Evolutionary conservation across 768 basidiomycete species (phyloP), one percentile per base, ranked within the genome.

Genomic region (Neoboletus subvelutipes): DNA sequence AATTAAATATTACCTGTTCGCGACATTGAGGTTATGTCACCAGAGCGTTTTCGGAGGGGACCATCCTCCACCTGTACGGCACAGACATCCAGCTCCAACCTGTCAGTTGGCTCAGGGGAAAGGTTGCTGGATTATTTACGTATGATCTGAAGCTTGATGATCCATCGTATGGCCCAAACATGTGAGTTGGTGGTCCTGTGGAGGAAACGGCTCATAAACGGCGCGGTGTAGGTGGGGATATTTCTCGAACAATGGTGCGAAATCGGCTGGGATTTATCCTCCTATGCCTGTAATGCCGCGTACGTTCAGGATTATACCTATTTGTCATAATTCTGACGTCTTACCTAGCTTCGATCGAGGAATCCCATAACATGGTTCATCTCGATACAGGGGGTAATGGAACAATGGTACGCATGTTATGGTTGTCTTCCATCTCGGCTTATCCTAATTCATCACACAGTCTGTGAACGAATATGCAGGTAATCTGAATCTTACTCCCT

Each of bases 351-450:
- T 63, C 64, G 11, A 0, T 65, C 11, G 64, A 65, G 45, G 64
- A 66, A 37, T 26, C 64, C 33, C 64, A 65, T 2, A 65, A 65
- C 53, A 53, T 40, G 55, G 37, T 66, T 3, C 64, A 65, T 50
- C 34, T 65, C 7, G 50, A 65, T 29, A 43, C 24, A 12, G 64
- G 64, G 0, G 64, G 64, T 18, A 55, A 59, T 17, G 64, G 64
- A 11, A 4, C 45, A 1, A 66, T 65, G 64, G 64, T 65, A 55
- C 2, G 61, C 28, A 33, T 3, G 5, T 41, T 41, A 5, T 17
- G 12, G 6, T 46, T 22, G 1, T 29, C 18, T 31, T 53, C 17
- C 20, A 1, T 1, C 18, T 29, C 20, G 3, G 12, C 18, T 50
- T 22, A 33, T 46, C 9, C 48, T 55, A n/a, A 60, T 28, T 20